A percentile compares a stretch with the other conserved stretches of the same genome.
phyloP scores from a whole-genome alignment of 352 stramenopile genomes.

The Pythium pectinolyticum region DNA sequence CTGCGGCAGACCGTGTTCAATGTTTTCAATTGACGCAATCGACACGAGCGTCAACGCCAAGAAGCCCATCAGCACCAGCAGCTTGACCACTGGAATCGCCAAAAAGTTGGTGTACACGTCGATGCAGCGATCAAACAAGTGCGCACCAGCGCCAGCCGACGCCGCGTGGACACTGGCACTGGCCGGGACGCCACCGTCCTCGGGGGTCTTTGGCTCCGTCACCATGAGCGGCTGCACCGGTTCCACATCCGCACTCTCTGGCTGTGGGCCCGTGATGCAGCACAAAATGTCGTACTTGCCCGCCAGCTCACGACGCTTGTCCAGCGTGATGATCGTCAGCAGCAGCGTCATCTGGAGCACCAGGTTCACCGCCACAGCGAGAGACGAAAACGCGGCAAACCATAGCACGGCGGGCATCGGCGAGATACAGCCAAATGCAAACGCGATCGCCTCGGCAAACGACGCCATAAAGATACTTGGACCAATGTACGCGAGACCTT shows the following conservation, averaged over 20 bases:
- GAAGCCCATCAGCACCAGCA: slow-evolving; percentile 58
- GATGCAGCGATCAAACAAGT: slow-evolving; percentile 46
- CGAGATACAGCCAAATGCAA: slow-evolving; percentile 55
- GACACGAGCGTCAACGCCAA: slow-evolving; percentile 44
- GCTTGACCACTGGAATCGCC: slow-evolving; percentile 46
- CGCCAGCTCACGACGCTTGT: slow-evolving; percentile 67
- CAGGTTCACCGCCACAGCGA: slow-evolving; percentile 54
- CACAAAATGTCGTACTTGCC: slow-evolving; percentile 63
- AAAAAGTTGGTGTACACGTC: slow-evolving; percentile 47
- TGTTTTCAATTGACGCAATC: slow-evolving; percentile 48
- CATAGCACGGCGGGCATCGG: slow-evolving; percentile 65
- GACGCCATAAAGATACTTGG: slow-evolving; percentile 60
- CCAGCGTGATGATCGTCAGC: slow-evolving; percentile 54
- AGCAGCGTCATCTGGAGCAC: slow-evolving; percentile 70
- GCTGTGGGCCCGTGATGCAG: slow-evolving; percentile 24
- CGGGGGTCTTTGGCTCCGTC: not conserved
- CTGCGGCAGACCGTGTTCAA: slow-evolving; percentile 56
- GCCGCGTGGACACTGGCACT: not conserved
- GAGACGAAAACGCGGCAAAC: slow-evolving; percentile 55
- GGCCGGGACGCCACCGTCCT: not conserved
- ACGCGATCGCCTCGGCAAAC: slow-evolving; percentile 44
- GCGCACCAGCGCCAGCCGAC: no score
- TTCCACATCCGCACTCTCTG: not conserved
- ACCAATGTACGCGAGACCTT: slow-evolving; percentile 50
- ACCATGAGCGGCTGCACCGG: not conserved